Evolutionary conservation across 192 early-diverging fungal genomes (phyloP).

Genomic region (Coemansia sp.): DNA sequence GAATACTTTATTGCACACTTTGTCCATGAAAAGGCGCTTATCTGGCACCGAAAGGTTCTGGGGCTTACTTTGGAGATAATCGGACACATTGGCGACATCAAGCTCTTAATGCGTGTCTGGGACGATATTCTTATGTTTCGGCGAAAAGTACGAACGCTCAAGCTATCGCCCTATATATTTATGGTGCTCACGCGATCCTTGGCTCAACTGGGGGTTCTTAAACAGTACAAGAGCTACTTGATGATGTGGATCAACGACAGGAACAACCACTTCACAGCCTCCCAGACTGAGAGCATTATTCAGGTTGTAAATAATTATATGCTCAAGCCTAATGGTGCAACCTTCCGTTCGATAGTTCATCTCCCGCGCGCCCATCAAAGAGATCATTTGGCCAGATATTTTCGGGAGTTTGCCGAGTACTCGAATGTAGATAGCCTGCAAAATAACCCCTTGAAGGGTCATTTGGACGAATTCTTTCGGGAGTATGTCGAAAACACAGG

Average conservation of each 20-base stretch:
- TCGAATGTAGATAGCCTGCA: neutral
- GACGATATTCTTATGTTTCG: constrained; percentile 24
- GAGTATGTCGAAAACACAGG: neutral
- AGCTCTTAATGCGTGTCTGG: constrained; percentile 34
- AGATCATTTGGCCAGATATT: too few relatives aligned
- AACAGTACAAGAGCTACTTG: constrained; percentile 19
- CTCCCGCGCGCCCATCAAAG: too few relatives aligned
- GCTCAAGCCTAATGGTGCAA: neutral
- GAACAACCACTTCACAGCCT: constrained; percentile 30
- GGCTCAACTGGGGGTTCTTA: constrained; percentile 28
- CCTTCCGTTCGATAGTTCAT: neutral
- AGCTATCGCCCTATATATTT: constrained; percentile 32
- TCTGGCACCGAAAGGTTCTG: constrained; percentile 45
- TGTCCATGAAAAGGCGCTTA: constrained; percentile 28
- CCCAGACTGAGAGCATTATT: constrained; percentile 23
- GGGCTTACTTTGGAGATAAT: constrained; percentile 23
- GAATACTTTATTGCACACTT: constrained; percentile 31
- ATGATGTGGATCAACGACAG: constrained; percentile 20
- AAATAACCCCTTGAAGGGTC: neutral
- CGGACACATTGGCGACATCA: constrained; percentile 27
- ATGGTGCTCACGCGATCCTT: constrained; percentile 48
- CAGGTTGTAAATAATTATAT: constrained; percentile 18
- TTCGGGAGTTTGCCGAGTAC: neutral
- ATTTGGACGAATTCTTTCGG: neutral
- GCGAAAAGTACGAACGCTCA: constrained; percentile 23